phyloP scores from a whole-genome alignment of 768 basidiomycete species.

The Brasilioporus rufonigricans region DNA sequence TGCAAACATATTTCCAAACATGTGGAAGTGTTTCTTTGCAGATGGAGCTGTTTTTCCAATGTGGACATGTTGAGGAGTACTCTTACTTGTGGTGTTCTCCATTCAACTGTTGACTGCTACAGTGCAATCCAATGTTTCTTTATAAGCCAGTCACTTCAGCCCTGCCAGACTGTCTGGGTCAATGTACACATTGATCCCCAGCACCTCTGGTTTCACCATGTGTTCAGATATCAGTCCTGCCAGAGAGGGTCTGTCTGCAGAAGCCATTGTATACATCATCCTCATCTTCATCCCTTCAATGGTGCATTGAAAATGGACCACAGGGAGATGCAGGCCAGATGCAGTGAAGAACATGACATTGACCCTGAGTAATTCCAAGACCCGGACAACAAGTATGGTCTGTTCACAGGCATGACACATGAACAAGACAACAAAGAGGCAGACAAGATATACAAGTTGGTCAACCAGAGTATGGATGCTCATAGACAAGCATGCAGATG shows the following conservation, averaged over 20 bases:
- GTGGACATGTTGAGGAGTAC: constrained; percentile 15
- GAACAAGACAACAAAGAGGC: constrained; percentile 98
- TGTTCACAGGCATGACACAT: constrained; percentile 95
- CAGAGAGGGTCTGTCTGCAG: no score
- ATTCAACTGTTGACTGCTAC: constrained; percentile 54
- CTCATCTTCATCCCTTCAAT: background rate
- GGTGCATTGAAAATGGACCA: constrained; percentile 24
- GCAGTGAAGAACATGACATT: constrained; percentile 85
- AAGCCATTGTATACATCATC: no score
- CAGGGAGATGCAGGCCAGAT: constrained; percentile 74
- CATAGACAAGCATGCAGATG: constrained; percentile 77
- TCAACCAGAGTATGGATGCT: constrained; percentile 88
- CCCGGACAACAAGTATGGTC: constrained; percentile 94
- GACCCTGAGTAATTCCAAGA: constrained; percentile 94
- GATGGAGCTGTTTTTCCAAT: background rate
- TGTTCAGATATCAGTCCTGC: no score
- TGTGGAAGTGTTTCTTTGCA: background rate
- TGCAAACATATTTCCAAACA: constrained; percentile 4
- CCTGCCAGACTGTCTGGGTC: background rate
- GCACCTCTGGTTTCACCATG: no score
- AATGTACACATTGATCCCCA: no score
- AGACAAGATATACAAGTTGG: constrained; percentile 90
- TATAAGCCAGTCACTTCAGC: constrained; percentile 22
- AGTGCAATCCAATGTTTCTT: constrained; percentile 59
- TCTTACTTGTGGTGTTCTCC: constrained; percentile 21